Evolutionary conservation across 192 early-diverging fungal species (phyloP), one percentile per base, ranked within the genome.

Genomic region (Backusella psychrophila): DNA sequence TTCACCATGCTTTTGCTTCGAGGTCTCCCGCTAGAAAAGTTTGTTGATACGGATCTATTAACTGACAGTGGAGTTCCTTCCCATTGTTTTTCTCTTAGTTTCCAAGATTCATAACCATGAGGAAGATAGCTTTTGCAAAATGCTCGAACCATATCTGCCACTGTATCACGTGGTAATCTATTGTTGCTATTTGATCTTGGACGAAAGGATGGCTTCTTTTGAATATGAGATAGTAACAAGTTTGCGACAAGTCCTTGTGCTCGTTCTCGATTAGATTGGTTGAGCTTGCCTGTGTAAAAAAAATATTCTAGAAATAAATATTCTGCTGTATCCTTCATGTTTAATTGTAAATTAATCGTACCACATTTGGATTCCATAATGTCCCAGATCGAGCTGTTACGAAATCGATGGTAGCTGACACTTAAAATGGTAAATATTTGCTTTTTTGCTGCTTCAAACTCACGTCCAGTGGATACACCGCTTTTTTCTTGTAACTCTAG

Each of bases 281-380:
- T 63, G 11, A 63, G 56, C 29, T 63, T 63, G n/a, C 56, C 56
- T 63, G 23, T 56, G n/a, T 8, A 21, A 63, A 63, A 59, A 19
- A 49, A 49, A 49, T 19, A 49, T 19, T 49, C 17, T 44, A 6
- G 46, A 49, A 19, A 17, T 56, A 56, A 56, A 56, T 21, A 56
- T 23, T 63, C 56, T 29, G n/a, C 9, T 9, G 26, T 26, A 8
- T 3, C 23, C 26, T 11, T 63, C 29, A 29, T 8, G 19, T 23
- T 56, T 56, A 9, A 19, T 56, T 56, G 21, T 56, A 56, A 56
- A 56, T 56, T 56, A 56, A 15, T 26, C 23, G 41, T 71, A 71
- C 70, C 70, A 44, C 70, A 71, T n/a, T 71, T 71, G 35, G 70
- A 36, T 49, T 71, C 70, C 70, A 71, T 71, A 15, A 71, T 49